Conservation (phyloP, 208 protist species). For the Trypanosoma brucei region DNA sequence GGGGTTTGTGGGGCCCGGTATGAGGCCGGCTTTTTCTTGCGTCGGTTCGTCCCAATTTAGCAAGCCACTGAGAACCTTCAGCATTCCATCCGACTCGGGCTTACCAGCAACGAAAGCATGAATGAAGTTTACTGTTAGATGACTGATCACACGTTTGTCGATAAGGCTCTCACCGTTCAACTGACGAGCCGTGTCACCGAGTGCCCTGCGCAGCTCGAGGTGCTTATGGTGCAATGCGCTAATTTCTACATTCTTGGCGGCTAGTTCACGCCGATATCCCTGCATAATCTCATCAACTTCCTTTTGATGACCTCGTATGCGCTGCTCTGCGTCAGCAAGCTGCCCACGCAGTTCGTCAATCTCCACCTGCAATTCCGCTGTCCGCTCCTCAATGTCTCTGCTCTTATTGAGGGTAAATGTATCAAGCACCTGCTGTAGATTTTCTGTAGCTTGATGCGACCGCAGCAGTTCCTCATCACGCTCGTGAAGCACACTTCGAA, state of each 20-base stretch:
- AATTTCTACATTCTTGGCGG: slow-evolving; percentile 58
- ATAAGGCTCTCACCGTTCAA: slow-evolving; percentile 59
- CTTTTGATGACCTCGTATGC: slow-evolving; percentile 25
- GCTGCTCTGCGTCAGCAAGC: slow-evolving; percentile 17
- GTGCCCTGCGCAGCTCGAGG: slow-evolving; percentile 49
- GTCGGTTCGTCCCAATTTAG: slow-evolving; percentile 77
- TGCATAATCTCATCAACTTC: slow-evolving; percentile 14
- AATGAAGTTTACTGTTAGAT: slow-evolving; percentile 82
- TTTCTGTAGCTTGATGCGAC: slow-evolving; percentile 26
- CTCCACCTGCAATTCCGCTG: slow-evolving; percentile 36
- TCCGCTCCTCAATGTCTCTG: slow-evolving; percentile 34
- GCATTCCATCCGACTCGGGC: slow-evolving; percentile 64
- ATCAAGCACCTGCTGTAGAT: slow-evolving; percentile 39
- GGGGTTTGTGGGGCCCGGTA: slow-evolving; percentile 72
- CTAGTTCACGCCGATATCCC: slow-evolving; percentile 28
- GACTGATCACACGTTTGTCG: slow-evolving; percentile 79
- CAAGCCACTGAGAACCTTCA: slow-evolving; percentile 68
- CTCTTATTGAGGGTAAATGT: slow-evolving; percentile 29
- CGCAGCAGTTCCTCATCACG: slow-evolving; percentile 40
- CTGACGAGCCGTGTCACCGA: slow-evolving; percentile 58
- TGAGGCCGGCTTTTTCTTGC: slow-evolving; percentile 68
- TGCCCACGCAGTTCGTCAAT: slow-evolving; percentile 38
- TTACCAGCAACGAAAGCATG: slow-evolving; percentile 49
- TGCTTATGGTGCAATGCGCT: slow-evolving; percentile 71
- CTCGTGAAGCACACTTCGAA: slow-evolving; percentile 29